These are phyloP conservation scores for Aspergillus arachidicola DNA, from an alignment of 2,329 filamentous ascomycete genomes.

Conservation along the genomic window DNA sequence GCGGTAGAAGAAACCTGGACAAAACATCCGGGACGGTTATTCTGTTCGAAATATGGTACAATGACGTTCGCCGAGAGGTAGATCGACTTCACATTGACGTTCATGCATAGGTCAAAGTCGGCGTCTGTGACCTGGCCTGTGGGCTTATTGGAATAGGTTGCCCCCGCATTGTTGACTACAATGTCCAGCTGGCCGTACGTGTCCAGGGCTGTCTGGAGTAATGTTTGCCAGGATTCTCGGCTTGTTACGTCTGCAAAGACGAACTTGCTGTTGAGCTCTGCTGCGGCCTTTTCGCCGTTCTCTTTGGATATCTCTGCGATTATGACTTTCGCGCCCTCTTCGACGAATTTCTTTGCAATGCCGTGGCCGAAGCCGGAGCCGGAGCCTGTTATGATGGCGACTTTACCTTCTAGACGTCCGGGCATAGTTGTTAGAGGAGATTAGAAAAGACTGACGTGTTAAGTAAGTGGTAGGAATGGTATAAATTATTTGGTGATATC, in stretches of 20 bases:
- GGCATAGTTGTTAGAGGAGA: neutral
- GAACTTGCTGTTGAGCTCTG: constrained; percentile 24
- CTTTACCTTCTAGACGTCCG: constrained; percentile 41
- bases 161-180: constrained; percentile 50
- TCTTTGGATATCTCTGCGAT: constrained; percentile 38
- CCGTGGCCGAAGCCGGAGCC: constrained; percentile 43
- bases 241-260: constrained; percentile 29
- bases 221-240: constrained; percentile 30
- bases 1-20: constrained; percentile 46
- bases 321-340: constrained; percentile 41
- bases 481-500: neutral
- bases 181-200: constrained; percentile 39
- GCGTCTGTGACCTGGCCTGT: constrained; percentile 41
- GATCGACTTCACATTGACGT: constrained; percentile 46
- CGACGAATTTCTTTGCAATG: constrained; percentile 37
- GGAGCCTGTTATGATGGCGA: constrained; percentile 45
- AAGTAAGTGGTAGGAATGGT: neutral
- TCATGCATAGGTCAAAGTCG: constrained; percentile 44
- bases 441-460: neutral
- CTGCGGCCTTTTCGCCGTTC: constrained; percentile 27
- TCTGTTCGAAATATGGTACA: constrained; percentile 39
- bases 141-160: constrained; percentile 38
- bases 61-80: constrained; percentile 37
- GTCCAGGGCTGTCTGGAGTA: constrained; percentile 26
- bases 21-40: constrained; percentile 38